phyloP scores from a whole-genome alignment of 441 rosid species.

The Breynia disticha region DNA sequence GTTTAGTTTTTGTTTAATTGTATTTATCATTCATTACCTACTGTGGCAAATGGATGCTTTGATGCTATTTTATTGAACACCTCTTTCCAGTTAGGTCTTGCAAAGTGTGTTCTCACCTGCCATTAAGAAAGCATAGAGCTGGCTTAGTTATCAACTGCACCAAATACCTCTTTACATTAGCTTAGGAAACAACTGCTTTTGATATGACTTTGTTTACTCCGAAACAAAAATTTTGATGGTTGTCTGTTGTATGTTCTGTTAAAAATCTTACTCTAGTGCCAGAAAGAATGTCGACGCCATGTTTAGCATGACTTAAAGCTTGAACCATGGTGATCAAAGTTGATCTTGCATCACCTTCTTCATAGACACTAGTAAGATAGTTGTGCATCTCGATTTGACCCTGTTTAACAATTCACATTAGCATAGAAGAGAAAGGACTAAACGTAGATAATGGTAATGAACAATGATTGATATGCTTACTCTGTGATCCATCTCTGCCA shows the following conservation, averaged over 20 bases:
- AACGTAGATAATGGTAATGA: background rate
- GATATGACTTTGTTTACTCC: too few species aligned
- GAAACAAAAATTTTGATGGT: too few species aligned
- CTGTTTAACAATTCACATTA: constrained; percentile 29
- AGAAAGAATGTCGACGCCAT: constrained; percentile 90
- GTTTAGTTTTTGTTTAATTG: background rate
- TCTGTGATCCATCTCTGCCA: constrained; percentile 82
- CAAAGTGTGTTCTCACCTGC: constrained; percentile 95
- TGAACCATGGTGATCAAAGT: constrained; percentile 94
- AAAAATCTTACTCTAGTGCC: constrained; percentile 70
- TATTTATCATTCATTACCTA: constrained; percentile 38
- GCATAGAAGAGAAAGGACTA: background rate
- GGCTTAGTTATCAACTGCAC: background rate
- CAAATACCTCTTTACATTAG: too few species aligned
- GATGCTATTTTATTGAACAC: constrained; percentile 69
- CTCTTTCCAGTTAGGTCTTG: constrained; percentile 92
- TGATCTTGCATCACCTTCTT: constrained; percentile 97
- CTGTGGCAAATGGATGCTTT: constrained; percentile 72
- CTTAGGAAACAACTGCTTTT: too few species aligned
- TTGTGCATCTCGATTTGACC: constrained; percentile 95
- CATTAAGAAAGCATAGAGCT: constrained; percentile 11
- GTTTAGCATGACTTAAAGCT: constrained; percentile 92
- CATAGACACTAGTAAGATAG: constrained; percentile 92
- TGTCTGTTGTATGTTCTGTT: too few species aligned
- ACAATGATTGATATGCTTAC: constrained; percentile 23